These are phyloP conservation scores for Neurospora terricola DNA, from an alignment of 495 filamentous ascomycete genomes.

Conservation along the genomic window DNA sequence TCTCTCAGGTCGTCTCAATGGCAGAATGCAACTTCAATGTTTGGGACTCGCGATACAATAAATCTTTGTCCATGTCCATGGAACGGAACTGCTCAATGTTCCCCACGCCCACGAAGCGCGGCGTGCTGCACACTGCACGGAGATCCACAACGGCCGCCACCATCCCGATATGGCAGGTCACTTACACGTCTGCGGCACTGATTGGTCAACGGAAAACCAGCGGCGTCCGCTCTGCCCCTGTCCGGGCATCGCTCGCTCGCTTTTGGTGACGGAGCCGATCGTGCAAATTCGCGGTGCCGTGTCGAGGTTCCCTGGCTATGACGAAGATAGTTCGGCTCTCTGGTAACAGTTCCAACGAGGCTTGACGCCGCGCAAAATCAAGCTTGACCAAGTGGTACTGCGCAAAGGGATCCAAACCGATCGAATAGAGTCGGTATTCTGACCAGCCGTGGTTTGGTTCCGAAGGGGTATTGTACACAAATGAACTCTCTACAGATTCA, in stretches of 20 bases:
- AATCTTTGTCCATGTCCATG: not conserved
- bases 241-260: not conserved
- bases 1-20: not conserved
- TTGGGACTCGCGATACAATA: not conserved
- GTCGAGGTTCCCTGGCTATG: not conserved
- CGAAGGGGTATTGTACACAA: not conserved
- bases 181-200: not conserved
- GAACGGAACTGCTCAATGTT: not conserved
- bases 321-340: not conserved
- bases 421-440: not conserved
- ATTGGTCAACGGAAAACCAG: not conserved
- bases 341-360: not conserved
- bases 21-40: not conserved
- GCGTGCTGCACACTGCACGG: not conserved
- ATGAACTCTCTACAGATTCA: not conserved
- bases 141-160: not conserved
- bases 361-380: not conserved
- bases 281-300: not conserved
- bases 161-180: constrained; percentile 6
- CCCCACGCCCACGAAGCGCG: not conserved
- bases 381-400: not conserved
- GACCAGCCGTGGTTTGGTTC: not conserved
- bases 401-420: not conserved
- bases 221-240: not conserved
- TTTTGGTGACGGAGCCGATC: not conserved